Percentiles rank a stretch among this genome's conserved stretches.
Conservation (phyloP, 2,329 filamentous ascomycete species). For the Paecilomyces fulvus region DNA sequence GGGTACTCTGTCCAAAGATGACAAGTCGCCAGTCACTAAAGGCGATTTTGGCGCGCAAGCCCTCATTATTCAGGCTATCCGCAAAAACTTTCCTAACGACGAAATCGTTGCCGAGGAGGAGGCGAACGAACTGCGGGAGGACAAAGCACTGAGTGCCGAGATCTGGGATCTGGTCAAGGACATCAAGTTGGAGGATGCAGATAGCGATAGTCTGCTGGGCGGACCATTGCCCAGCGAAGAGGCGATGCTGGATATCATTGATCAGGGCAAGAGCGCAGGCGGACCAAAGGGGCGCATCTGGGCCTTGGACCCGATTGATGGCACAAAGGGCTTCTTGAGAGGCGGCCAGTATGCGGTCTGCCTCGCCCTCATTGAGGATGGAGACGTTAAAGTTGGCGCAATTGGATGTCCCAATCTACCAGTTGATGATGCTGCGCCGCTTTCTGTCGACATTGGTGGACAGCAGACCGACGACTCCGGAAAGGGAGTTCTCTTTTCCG, state of each 20-base stretch:
- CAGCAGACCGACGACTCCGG: slow-evolving; percentile 66
- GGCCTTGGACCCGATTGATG: slow-evolving; percentile 96
- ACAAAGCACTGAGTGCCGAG: slow-evolving; percentile 59
- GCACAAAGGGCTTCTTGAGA: slow-evolving; percentile 92
- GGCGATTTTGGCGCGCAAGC: slow-evolving; percentile 97
- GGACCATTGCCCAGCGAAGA: slow-evolving; percentile 59
- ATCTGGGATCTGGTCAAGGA: slow-evolving; percentile 78
- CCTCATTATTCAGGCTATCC: slow-evolving; percentile 84
- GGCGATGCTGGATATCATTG: slow-evolving; percentile 50
- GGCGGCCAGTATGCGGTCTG: slow-evolving; percentile 97
- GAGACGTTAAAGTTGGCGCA: slow-evolving; percentile 87
- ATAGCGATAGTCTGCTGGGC: slow-evolving; percentile 60
- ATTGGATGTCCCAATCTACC: slow-evolving; percentile 94
- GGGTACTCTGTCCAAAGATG: slow-evolving; percentile 87
- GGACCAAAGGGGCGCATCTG: slow-evolving; percentile 58
- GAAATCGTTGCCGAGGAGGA: slow-evolving; percentile 95
- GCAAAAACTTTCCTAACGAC: slow-evolving; percentile 81
- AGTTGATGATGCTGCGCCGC: slow-evolving; percentile 64
- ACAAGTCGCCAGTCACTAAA: slow-evolving; percentile 94
- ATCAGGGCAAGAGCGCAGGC: slow-evolving; percentile 41
- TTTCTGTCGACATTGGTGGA: slow-evolving; percentile 63
- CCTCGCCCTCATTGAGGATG: slow-evolving; percentile 83
- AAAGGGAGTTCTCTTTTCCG: slow-evolving; percentile 81
- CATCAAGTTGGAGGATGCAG: slow-evolving; percentile 58
- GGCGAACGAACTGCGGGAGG: slow-evolving; percentile 65